Base-by-base conservation (phyloP, 73 alveolate species). In the Paramecium bursaria region DNA sequence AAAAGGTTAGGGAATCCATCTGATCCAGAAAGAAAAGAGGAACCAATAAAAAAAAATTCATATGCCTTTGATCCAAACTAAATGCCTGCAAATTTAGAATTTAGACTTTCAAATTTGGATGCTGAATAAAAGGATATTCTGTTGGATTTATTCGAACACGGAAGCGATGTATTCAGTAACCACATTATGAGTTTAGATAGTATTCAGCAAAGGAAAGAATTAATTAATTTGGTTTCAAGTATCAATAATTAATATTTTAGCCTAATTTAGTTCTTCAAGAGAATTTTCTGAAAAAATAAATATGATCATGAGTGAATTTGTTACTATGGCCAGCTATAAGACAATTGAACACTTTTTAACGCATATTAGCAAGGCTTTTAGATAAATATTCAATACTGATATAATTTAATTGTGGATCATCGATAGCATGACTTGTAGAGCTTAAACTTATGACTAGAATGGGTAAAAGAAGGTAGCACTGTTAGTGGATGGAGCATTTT, bases 391-490 rank as follows among this genome's bases (percentile, higher is more conserved):
- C 21, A 26, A 29, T 5, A 42, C 55, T 35, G 82, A 67, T 39
- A 67, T 67, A 15, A 47, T 67, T 0, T 35, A 42, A 25, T 10
- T 67, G 22, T 67, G 82, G 82, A 67, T 67, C 17, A 42, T 67
- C 21, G 82, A 67, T 42, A 57, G 82, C 15, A 67, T 67, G 82
- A 67, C 82, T 1, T 67, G 82, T 67, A n/a, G 82, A 67, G 82
- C 82, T 0, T 1, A 39, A 15, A 67, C 82, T 1, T 67, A 67
- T 67, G 82, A 67, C 44, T 15, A 47, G 11, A 31, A 67, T 35
- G 82, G 82, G 22, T 22, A 21, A 10, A 11, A 67, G 19, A 53
- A 67, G 17, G 82, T 67, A 39, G 82, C 82, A 22, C 27, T 67
- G 21, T 23, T 67, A 1, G 44, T 57, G 1, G 82, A 67, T 35